Base-by-base conservation (phyloP, 2,329 filamentous ascomycete genomes). In the Cytospora schulzeri region DNA sequence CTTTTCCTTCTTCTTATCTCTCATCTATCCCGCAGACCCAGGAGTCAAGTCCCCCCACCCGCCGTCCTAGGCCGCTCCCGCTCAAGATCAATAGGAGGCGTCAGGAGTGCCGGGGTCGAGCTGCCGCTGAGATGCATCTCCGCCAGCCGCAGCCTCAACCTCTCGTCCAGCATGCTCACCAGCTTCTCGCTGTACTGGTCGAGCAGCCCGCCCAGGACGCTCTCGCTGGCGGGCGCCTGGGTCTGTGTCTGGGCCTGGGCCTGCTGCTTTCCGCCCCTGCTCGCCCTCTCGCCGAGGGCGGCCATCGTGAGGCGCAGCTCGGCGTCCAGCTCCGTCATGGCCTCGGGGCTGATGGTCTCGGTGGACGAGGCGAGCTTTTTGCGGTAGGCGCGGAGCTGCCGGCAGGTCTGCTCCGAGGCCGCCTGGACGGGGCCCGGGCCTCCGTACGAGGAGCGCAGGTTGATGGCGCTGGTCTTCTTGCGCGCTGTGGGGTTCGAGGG, bases 141-240 rank as follows among this genome's bases (percentile, higher is more conserved):
- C 15, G 60, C 38, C 53, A 73, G 70, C 66, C 66, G 68, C 38
- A 87, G 75, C 55, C 82, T 78, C 58, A 92, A 81, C 73, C 90
- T 91, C 74, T 92, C 88, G 68, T 93, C 90, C 53, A 93, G 80
- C 75, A 92, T 81, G 54, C 81, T 85, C 7, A 92, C 86, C 56
- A 93, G 78, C 66, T 87, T 83, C 71, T 92, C 89, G 2, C 89
- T 91, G 71, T 92, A 92, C 75, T 91, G 86, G 69, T 92, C 91
- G 9, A 93, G 78, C 53, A 93, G 76, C 57, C 87, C 88, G 50
- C 81, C 85, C 38, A 90, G 76, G 57, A 85, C 79, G 22, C 81
- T 83, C 70, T 88, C 86, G 68, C 82, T 85, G 73, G 87, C 80
- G 1, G 80, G 73, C 70, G n/a, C 22, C n/a, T 8, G n/a, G 1